phyloP scores from a whole-genome alignment of 2,329 filamentous ascomycete species.

The Penicillium paneum region DNA sequence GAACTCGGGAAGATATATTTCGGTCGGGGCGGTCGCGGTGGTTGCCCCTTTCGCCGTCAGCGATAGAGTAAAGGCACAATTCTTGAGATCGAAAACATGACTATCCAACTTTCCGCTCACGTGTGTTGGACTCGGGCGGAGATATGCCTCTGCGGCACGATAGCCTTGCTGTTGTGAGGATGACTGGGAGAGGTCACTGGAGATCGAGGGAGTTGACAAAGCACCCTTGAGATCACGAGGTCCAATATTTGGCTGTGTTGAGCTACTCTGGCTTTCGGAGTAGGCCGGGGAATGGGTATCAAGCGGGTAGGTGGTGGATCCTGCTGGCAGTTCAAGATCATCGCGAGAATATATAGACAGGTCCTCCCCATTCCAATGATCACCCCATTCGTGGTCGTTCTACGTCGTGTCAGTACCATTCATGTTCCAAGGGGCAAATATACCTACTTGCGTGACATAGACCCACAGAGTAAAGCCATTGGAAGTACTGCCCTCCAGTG shows the following conservation, averaged over 20 bases:
- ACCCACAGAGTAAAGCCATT: slow-evolving; percentile 90
- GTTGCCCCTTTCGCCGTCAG: slow-evolving; percentile 61
- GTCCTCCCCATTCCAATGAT: slow-evolving; percentile 97
- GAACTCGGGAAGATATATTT: slow-evolving; percentile 83
- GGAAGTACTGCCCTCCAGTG: slow-evolving; percentile 75
- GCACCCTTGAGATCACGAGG: slow-evolving; percentile 73
- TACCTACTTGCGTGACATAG: slow-evolving; percentile 66
- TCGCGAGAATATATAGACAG: slow-evolving; percentile 84
- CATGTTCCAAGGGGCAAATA: neutral
- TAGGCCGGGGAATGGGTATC: slow-evolving; percentile 51
- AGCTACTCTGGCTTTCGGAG: slow-evolving; percentile 50
- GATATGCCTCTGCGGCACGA: slow-evolving; percentile 87
- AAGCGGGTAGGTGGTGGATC: slow-evolving; percentile 27
- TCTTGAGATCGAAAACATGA: slow-evolving; percentile 79
- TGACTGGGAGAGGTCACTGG: slow-evolving; percentile 53
- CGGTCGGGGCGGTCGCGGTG: slow-evolving; percentile 66
- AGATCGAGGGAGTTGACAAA: slow-evolving; percentile 56
- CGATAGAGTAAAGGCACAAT: slow-evolving; percentile 71
- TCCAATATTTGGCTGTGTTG: slow-evolving; percentile 55
- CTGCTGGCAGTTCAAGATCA: slow-evolving; percentile 60
- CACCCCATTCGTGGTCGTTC: slow-evolving; percentile 86
- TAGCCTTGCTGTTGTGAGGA: slow-evolving; percentile 66
- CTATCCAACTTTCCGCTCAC: slow-evolving; percentile 68
- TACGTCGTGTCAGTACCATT: slow-evolving; percentile 30
- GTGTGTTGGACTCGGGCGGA: slow-evolving; percentile 76